Base-by-base conservation (phyloP, 2,329 filamentous ascomycete species). In the Venturia carpophila region DNA sequence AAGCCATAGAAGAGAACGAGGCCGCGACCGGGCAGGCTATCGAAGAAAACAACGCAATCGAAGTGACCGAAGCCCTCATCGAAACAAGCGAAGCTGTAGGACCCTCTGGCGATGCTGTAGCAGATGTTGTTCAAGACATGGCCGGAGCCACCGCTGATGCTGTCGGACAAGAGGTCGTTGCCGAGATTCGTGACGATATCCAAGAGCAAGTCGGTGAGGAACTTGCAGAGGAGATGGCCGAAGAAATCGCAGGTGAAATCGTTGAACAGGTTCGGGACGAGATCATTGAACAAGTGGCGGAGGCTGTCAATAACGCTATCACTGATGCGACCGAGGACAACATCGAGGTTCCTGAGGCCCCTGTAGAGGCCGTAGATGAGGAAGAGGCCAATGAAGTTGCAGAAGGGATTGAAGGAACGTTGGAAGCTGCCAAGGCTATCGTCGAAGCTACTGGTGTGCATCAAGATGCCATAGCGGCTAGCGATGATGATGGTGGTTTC, bases 121-220 rank as follows among this genome's bases (percentile, higher is more conserved):
- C 19, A 64, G 63, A 56, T 42, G 63, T 60, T 21, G 63, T 34
- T 11, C 47, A 64, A 58, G 37, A 42, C 19, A 58, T 64, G 27
- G 63, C 30, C 15, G 52, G 43, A 21, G 41, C 37, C 21, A 30
- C n/a, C 13, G 52, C 49, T 39, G 47, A 56, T 19, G 47, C 30
- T 15, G 41, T 64, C 10, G 63, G 63, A 15, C 27, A 64, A 30
- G 47, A 64, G n/a, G 13, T 45, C 24, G 30, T n/a, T 34, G 37
- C 30, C 6, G 63, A 56, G 47, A 64, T 60, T 6, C 19, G 11
- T 17, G 47, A 56, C 11, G 63, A 60, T 4, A 58, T 45, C 7
- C 30, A 24, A 24, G 63, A 58, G 63, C 47, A 64, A 52, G 5
- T 64, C 21, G 63, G 52, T 1, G 37, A 55, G 21, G 52, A 64